Evolutionary conservation across 2,329 filamentous ascomycete species (phyloP), one percentile per base, ranked within the genome.

Genomic region (Stromatinia cepivora): DNA sequence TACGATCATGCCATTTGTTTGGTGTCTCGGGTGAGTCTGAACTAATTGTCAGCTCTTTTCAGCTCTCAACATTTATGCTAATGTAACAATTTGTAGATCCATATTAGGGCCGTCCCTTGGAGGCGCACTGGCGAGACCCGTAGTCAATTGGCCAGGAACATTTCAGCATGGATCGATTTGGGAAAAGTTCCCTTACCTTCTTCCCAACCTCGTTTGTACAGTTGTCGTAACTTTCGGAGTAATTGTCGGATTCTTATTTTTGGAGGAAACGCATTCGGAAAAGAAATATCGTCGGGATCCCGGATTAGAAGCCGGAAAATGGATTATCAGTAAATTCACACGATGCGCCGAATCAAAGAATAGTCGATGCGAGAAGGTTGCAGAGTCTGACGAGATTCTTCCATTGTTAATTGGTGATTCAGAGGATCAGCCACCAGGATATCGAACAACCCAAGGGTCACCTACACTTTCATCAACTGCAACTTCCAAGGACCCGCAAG

Each of bases 1-100:
- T 81, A 93, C 94, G 17, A 94, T 98, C 75, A 97, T 99, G 93
- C 95, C 95, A 9, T 93, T 97, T 79, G 92, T 98, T 36, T 99
- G 95, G 95, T 97, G 94, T 78, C 86, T 99, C 77, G 95, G 95
- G 84, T 92, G 83, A 81, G 84, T 66, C 8, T 20, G n/a, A 34
- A 17, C 66, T 62, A 46, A 53, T 57, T 52, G 28, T 67, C 50
- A 67, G 65, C 64, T 56, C 28, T 71, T 54, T 34, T 70, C 53
- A 59, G 57, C 57, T 17, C 56, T 65, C 52, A 69, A 67, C 20
- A 63, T 63, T 66, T 31, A 53, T 39, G 25, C 45, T 63, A 53
- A 63, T 39, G 4, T 36, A 31, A 46, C 20, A 45, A 36, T 53
- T 31, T 67, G 75, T 69, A 92, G 90, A 75, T 97, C 94, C 39